Evolutionary conservation across 805 yeast species (phyloP).

Genomic region (Sugiyamaella lignohabitans): DNA sequence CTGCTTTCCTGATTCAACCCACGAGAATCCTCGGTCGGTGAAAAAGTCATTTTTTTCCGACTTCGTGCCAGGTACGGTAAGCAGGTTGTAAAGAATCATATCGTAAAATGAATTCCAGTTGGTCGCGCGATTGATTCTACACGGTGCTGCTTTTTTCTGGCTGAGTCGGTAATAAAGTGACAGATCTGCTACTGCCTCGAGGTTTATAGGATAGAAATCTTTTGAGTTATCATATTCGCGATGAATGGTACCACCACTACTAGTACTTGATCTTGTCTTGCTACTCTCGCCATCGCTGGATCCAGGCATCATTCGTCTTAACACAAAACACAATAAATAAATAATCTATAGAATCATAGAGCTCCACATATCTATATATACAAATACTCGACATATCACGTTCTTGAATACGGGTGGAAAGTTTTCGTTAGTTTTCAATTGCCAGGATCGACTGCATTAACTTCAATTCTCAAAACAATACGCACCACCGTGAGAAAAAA

Average conservation of each 20-base stretch:
- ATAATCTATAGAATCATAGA: neutral
- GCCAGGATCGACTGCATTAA: neutral
- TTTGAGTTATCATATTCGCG: neutral
- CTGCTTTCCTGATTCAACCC: slow-evolving; percentile 2
- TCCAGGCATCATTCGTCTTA: too few relatives aligned
- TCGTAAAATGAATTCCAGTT: neutral
- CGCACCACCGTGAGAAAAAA: neutral
- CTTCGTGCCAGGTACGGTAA: too few relatives aligned
- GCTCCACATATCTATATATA: too few relatives aligned
- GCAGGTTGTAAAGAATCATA: neutral
- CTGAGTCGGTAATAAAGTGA: neutral
- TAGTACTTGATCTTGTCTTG: too few relatives aligned
- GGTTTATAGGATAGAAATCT: neutral
- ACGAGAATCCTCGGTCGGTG: neutral
- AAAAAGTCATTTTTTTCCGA: neutral
- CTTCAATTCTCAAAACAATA: neutral
- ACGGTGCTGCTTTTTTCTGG: neutral
- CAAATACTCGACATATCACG: neutral
- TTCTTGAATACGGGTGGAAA: neutral
- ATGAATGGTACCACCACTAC: neutral
- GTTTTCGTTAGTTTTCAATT: too few relatives aligned
- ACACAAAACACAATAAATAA: neutral
- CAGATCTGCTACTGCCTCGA: neutral
- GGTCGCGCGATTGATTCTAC: neutral
- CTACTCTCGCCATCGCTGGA: too few relatives aligned